These are phyloP conservation scores for Tulasnella sp. DNA, from an alignment of 768 basidiomycete species.

Conservation along the genomic window DNA sequence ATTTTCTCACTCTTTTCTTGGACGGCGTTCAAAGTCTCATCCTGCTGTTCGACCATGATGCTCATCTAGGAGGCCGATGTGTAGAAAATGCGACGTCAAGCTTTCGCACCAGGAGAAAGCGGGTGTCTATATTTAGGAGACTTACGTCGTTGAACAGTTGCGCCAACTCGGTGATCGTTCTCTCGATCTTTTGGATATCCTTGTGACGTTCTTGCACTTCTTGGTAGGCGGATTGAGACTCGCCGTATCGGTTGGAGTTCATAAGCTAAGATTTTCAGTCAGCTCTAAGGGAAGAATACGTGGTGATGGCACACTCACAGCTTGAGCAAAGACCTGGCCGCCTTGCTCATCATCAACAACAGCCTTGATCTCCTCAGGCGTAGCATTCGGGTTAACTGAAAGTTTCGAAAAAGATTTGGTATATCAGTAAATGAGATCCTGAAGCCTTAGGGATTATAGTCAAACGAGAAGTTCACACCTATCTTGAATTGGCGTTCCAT, in stretches of 20 bases:
- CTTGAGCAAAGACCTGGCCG: constrained; percentile 32
- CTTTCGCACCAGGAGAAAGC: no score
- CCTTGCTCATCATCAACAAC: constrained; percentile 30
- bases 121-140: not conserved
- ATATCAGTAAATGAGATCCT: no score
- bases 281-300: not conserved
- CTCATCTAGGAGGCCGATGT: constrained; percentile 29
- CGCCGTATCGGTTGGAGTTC: constrained; percentile 34
- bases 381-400: constrained; percentile 33
- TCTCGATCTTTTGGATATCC: constrained; percentile 38
- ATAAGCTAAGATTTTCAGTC: constrained; percentile 26
- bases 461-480: constrained; percentile 18
- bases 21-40: constrained; percentile 34
- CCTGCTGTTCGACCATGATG: constrained; percentile 37
- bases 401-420: not conserved
- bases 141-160: constrained; percentile 38
- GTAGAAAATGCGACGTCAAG: not conserved
- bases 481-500: constrained; percentile 27
- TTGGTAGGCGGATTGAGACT: constrained; percentile 33
- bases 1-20: constrained; percentile 33
- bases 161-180: constrained; percentile 38
- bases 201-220: constrained; percentile 39
- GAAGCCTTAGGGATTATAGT: no score
- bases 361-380: constrained; percentile 32
- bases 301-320: constrained; percentile 14